Percentiles rank a stretch among this genome's conserved stretches.
phyloP scores from a whole-genome alignment of 306 rosid genomes.

The Vigna unguiculata region DNA sequence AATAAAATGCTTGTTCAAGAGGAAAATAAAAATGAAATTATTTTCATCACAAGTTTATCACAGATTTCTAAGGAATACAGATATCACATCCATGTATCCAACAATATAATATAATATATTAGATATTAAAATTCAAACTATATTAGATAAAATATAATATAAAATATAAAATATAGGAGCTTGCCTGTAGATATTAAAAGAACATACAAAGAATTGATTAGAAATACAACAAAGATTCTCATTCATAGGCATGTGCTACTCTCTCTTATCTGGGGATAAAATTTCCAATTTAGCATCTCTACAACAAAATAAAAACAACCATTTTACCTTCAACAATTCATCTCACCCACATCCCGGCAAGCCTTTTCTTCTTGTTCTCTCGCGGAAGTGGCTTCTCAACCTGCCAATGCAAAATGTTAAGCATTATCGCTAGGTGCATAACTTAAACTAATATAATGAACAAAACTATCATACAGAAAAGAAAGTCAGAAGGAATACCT shows the following conservation, averaged over 20 bases:
- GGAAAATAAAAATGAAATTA: slow-evolving; percentile 12
- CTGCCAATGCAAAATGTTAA: slow-evolving; percentile 52
- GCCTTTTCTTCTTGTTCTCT: slow-evolving; percentile 86
- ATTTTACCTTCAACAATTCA: slow-evolving; percentile 80
- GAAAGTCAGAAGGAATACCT: slow-evolving; percentile 59
- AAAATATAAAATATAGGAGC: too few species aligned
- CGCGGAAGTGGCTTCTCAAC: slow-evolving; percentile 98
- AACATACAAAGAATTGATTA: too few species aligned
- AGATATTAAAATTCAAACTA: too few species aligned
- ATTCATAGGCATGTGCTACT: slow-evolving; percentile 5
- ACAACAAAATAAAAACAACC: not conserved
- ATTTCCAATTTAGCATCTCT: too few species aligned
- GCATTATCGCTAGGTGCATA: slow-evolving; percentile 21
- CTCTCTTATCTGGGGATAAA: not conserved
- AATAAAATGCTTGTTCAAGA: slow-evolving; percentile 6
- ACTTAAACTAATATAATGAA: slow-evolving; percentile 5
- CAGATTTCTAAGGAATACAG: too few species aligned
- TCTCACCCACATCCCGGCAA: slow-evolving; percentile 85
- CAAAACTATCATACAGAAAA: slow-evolving; percentile 22
- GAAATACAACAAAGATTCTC: not conserved
- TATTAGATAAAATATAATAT: too few species aligned
- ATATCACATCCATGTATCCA: too few species aligned
- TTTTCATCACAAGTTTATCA: not conserved
- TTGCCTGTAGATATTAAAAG: too few species aligned
- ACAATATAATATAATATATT: too few species aligned